phyloP scores from a whole-genome alignment of 371 early-diverging fungal species.

The Lichtheimia ramosa region DNA sequence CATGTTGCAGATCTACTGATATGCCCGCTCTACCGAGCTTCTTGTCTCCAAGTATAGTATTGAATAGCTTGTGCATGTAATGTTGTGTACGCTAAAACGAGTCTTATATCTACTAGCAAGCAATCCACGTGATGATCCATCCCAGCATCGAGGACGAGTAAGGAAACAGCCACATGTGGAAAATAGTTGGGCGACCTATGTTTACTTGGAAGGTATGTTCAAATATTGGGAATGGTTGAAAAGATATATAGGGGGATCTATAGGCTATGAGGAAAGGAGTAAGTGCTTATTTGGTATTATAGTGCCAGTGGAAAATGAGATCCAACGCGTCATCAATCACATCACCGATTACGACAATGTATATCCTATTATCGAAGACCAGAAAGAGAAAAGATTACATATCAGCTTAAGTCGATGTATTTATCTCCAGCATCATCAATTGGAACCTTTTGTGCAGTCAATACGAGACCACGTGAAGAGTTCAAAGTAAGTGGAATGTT shows the following conservation, averaged over 20 bases:
- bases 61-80: neutral
- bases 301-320: slow-evolving; percentile 11
- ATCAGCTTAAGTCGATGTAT: slow-evolving; percentile 39
- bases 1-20: neutral
- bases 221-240: neutral
- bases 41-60: slow-evolving; percentile 9
- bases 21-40: slow-evolving; percentile 16
- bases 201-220: slow-evolving; percentile 40
- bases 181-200: slow-evolving; percentile 44
- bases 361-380: neutral
- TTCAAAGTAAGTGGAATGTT: too few species aligned
- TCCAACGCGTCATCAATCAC: slow-evolving; percentile 8
- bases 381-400: slow-evolving; percentile 20
- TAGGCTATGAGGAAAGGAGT: neutral
- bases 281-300: neutral
- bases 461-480: slow-evolving; percentile 3
- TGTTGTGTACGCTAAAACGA: neutral
- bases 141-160: slow-evolving; percentile 24
- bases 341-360: neutral
- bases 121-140: slow-evolving; percentile 2
- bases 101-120: too few species aligned
- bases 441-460: slow-evolving; percentile 21
- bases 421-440: slow-evolving; percentile 36
- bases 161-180: slow-evolving; percentile 27
- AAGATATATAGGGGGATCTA: neutral